Evolutionary conservation across 2,329 filamentous ascomycete species (phyloP).

Genomic region (Thyridium curvatum): DNA sequence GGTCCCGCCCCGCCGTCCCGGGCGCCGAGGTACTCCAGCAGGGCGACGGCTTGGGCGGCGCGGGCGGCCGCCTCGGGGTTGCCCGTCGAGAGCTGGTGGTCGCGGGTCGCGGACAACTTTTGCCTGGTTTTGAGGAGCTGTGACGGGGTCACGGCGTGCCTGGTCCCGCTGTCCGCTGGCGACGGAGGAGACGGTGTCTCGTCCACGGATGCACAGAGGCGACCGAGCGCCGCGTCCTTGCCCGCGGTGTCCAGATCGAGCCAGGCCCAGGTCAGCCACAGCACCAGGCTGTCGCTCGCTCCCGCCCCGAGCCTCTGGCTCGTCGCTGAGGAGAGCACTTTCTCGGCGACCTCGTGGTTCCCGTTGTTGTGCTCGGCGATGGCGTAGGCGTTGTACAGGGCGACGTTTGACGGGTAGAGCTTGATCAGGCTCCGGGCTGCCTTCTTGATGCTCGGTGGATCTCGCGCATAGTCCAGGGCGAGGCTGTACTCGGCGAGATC

Average conservation of each 20-base stretch:
- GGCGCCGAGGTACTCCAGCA: constrained; percentile 60
- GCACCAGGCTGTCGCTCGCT: constrained; percentile 18
- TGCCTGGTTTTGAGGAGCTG: constrained; percentile 48
- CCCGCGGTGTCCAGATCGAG: constrained; percentile 46
- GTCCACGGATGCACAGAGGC: constrained; percentile 33
- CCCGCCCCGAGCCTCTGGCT: constrained; percentile 29
- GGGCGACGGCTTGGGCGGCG: constrained; percentile 54
- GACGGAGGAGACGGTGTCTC: constrained; percentile 11
- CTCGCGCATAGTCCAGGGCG: constrained; percentile 55
- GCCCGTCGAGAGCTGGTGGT: constrained; percentile 47
- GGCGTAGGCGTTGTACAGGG: constrained; percentile 75
- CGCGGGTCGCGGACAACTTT: constrained; percentile 44
- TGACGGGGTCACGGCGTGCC: constrained; percentile 19
- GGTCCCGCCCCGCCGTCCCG: constrained; percentile 14
- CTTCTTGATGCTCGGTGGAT: constrained; percentile 55
- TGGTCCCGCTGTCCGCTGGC: neutral
- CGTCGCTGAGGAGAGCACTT: constrained; percentile 62
- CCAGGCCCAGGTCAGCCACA: constrained; percentile 64
- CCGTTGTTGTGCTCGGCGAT: constrained; percentile 59
- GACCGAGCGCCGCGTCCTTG: constrained; percentile 23
- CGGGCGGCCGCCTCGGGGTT: constrained; percentile 41
- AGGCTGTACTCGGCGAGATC: constrained; percentile 63
- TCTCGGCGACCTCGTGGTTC: constrained; percentile 50
- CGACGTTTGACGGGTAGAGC: constrained; percentile 52
- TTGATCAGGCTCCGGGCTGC: constrained; percentile 70